A percentile compares a stretch with the other conserved stretches of the same genome.
These are phyloP conservation scores for Saccharata proteae DNA, from an alignment of 2,329 filamentous ascomycete species.

Conservation along the genomic window DNA sequence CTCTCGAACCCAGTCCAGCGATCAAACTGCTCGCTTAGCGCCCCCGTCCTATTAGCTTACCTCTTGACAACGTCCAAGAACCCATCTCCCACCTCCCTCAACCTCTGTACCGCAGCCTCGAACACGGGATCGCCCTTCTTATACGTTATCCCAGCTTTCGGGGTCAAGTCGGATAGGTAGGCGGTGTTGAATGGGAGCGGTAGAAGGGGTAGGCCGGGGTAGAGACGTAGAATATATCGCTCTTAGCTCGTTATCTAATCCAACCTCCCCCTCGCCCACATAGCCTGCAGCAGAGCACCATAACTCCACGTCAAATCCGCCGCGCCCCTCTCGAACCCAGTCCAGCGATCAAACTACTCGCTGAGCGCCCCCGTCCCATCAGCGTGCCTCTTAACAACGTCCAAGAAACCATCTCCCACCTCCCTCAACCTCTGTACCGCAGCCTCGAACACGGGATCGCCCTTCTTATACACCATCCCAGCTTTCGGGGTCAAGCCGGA, in stretches of 20 bases:
- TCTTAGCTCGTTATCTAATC: too few relatives aligned
- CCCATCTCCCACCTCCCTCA: constrained; percentile 26
- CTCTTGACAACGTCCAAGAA: constrained; percentile 29
- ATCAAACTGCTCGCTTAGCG: constrained; percentile 34
- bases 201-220: too few relatives aligned
- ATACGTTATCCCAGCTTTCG: too few relatives aligned
- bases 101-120: constrained; percentile 18
- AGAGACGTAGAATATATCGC: too few relatives aligned
- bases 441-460: constrained; percentile 17
- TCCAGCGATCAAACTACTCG: constrained; percentile 31
- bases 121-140: too few relatives aligned
- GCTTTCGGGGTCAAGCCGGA: too few relatives aligned
- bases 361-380: constrained; percentile 27
- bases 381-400: constrained; percentile 27
- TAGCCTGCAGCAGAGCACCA: constrained; percentile 29
- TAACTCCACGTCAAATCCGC: constrained; percentile 35
- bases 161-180: too few relatives aligned
- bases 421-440: constrained; percentile 20
- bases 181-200: too few relatives aligned
- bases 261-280: constrained; percentile 21
- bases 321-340: constrained; percentile 28
- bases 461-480: too few relatives aligned
- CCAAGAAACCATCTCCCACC: constrained; percentile 29
- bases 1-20: constrained; percentile 25
- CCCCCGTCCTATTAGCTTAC: constrained; percentile 26